Base-by-base conservation (phyloP, 2,329 filamentous ascomycete genomes). In the Pseudogymnoascus sp. region DNA sequence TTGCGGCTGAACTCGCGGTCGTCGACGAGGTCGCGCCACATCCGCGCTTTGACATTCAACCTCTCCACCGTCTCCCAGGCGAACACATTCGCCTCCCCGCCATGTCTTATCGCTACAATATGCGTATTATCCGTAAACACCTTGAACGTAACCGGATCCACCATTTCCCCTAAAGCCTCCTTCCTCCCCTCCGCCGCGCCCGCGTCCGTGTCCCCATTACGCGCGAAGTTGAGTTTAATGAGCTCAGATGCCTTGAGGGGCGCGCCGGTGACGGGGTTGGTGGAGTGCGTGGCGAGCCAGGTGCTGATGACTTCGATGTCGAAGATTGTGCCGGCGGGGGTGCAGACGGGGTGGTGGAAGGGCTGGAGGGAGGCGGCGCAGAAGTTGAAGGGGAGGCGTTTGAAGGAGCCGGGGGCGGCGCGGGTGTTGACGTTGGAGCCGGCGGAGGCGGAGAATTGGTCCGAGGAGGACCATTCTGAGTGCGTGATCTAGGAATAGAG, bases 71-170 rank as follows among this genome's bases (percentile, higher is more conserved):
- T 99, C 72, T 99, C 96, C 85, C 89, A 97, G 1, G 93, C 88
- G 74, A 97, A 99, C 4, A 96, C 95, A 76, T 99, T 99, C 60
- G 93, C 93, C 64, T 93, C 93, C 63, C 82, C 89, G 62, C 85
- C 86, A 75, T 89, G 86, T 64, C 86, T 83, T 67, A 99, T 82
- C 15, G 93, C 93, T 53, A 97, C 91, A 64, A 99, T 91, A 75
- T 97, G 95, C 3, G 95, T 97, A 76, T 97, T 97, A 75, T 99
- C 92, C 56, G 95, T 99, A 72, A 99, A 91, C 44, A 96, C 90
- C 76, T 99, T 99, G 81, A 90, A 97, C 0, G 93, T 97, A 56
- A 99, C 93, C 0, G 95, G 96, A 71, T 99, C 95, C 67, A 97
- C 91, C 71, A 95, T 90, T 70, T 97, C 95, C 62, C 86, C 89